A percentile compares a stretch with the other conserved stretches of the same genome.
phyloP scores from a whole-genome alignment of 768 basidiomycete genomes.

The Boletus pseudo-olivaceus region DNA sequence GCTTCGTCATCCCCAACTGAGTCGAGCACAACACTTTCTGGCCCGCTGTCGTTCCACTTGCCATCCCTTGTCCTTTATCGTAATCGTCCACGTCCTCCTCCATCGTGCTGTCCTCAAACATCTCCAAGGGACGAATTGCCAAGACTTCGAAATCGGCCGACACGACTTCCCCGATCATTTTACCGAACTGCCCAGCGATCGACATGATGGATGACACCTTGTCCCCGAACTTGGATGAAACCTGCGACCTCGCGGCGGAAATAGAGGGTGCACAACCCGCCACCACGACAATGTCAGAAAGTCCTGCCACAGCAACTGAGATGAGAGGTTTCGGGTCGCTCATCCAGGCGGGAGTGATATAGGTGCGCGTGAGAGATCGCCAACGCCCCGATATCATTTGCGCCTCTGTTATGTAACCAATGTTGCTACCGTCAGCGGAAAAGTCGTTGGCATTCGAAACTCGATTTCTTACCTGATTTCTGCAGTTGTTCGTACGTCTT shows the following conservation, averaged over 20 bases:
- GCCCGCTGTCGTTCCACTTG: neutral
- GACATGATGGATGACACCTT: conserved; percentile 1
- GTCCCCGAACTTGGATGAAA: conserved; percentile 1
- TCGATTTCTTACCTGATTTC: neutral
- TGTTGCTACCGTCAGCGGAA: neutral
- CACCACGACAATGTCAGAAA: conserved; percentile 5
- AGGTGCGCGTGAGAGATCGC: conserved; percentile 11
- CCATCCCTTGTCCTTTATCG: neutral
- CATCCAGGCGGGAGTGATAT: conserved; percentile 2
- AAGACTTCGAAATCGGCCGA: conserved; percentile 12
- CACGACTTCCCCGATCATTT: conserved; percentile 3
- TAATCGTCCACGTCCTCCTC: conserved; percentile 5
- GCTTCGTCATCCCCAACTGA: conserved; percentile 11
- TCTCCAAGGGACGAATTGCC: neutral
- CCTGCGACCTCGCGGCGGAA: neutral
- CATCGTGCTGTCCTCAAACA: conserved; percentile 7
- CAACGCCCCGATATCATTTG: conserved; percentile 11
- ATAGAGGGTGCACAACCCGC: conserved; percentile 1
- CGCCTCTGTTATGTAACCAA: conserved; percentile 3
- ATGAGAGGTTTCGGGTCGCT: neutral
- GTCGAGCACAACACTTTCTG: conserved; percentile 11
- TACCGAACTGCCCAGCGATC: conserved; percentile 1
- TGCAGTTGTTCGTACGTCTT: conserved; percentile 9
- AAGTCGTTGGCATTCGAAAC: neutral
- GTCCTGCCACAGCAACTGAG: neutral